phyloP scores from a whole-genome alignment of 805 yeast species.

The Groenewaldozyma salmanticensis region DNA sequence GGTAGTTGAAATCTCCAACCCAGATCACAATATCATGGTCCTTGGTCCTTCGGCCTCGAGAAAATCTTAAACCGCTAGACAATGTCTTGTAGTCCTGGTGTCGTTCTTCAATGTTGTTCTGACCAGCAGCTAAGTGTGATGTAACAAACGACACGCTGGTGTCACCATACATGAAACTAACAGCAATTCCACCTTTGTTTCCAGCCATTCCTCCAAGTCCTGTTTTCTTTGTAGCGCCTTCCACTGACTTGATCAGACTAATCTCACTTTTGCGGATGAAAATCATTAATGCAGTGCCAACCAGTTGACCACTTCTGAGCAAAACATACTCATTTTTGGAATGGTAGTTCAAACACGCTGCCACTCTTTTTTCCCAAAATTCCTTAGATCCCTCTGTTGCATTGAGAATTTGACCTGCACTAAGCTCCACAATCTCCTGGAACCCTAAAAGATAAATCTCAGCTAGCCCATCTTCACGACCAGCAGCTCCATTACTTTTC shows the following conservation, averaged over 20 bases:
- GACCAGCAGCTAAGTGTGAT: slow-evolving; percentile 92
- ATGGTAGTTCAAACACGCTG: slow-evolving; percentile 43
- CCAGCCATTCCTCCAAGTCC: slow-evolving; percentile 97
- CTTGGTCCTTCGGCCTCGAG: slow-evolving; percentile 62
- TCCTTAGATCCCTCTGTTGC: slow-evolving; percentile 72
- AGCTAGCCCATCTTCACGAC: slow-evolving; percentile 27
- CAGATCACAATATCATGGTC: slow-evolving; percentile 86
- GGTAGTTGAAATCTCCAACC: slow-evolving; percentile 91
- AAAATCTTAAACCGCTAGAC: slow-evolving; percentile 63
- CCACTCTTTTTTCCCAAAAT: slow-evolving; percentile 69
- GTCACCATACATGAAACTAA: slow-evolving; percentile 71
- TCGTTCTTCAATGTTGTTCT: slow-evolving; percentile 70
- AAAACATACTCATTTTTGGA: slow-evolving; percentile 48
- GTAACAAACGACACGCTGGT: slow-evolving; percentile 78
- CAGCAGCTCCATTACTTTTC: not conserved
- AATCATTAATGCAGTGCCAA: slow-evolving; percentile 73
- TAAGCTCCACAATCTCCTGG: slow-evolving; percentile 89
- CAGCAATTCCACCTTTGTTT: slow-evolving; percentile 93
- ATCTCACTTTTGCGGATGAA: slow-evolving; percentile 57
- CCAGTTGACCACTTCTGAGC: slow-evolving; percentile 79
- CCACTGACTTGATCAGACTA: slow-evolving; percentile 62
- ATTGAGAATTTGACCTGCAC: slow-evolving; percentile 81
- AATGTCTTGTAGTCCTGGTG: slow-evolving; percentile 75
- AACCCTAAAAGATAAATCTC: slow-evolving; percentile 84
- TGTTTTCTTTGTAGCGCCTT: slow-evolving; percentile 91